phyloP scores from a whole-genome alignment of 805 yeast species.

The Huiozyma sinensis region DNA sequence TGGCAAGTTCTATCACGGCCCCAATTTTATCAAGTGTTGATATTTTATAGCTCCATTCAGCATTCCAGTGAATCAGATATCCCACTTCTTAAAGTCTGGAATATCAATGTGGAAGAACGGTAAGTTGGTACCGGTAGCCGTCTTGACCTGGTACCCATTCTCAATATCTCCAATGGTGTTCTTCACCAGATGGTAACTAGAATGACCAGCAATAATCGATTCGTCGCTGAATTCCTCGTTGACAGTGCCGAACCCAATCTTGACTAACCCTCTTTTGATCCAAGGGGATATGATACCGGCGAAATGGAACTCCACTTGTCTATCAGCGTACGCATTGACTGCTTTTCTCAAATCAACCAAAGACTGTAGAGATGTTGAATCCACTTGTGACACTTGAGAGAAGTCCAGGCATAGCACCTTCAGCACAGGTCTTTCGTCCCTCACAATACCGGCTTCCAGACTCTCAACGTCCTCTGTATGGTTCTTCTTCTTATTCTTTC shows the following conservation, averaged over 20 bases:
- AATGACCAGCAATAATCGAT: conserved; percentile 24
- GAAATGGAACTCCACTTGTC: conserved; percentile 83
- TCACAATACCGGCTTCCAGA: neutral
- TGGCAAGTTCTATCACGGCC: too few relatives aligned
- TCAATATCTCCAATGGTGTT: conserved; percentile 8
- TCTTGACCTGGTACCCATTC: conserved; percentile 12
- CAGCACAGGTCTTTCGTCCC: conserved; percentile 53
- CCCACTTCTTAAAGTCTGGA: conserved; percentile 28
- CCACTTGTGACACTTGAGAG: conserved; percentile 62
- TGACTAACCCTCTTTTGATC: conserved; percentile 67
- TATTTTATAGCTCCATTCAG: neutral
- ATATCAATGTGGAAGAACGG: conserved; percentile 30
- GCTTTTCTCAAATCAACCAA: conserved; percentile 68
- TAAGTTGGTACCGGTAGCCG: conserved; percentile 25
- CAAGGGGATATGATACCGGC: conserved; percentile 78
- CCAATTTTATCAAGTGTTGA: neutral
- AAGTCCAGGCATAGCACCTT: conserved; percentile 73
- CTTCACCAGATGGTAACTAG: conserved; percentile 23
- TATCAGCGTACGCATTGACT: conserved; percentile 61
- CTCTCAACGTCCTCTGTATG: neutral
- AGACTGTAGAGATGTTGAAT: conserved; percentile 70
- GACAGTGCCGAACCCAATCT: conserved; percentile 66
- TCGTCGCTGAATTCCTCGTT: conserved; percentile 30
- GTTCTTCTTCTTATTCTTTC: conserved; percentile 10
- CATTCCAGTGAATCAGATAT: conserved; percentile 7